Conservation (phyloP, 2,329 filamentous ascomycete genomes). For the Talaromyces amestolkiae region DNA sequence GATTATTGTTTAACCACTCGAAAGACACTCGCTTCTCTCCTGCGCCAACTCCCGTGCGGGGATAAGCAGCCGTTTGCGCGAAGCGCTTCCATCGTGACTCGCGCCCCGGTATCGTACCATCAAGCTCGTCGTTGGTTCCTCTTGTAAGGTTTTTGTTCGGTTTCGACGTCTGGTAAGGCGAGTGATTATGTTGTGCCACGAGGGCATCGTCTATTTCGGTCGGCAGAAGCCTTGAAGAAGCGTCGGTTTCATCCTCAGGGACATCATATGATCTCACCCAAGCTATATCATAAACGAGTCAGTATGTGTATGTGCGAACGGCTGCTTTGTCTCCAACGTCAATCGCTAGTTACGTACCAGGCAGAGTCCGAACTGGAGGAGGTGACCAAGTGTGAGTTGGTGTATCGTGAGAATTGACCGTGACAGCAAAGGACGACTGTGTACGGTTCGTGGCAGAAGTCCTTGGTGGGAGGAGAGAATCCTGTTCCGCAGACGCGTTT, state of each 20-base stretch:
- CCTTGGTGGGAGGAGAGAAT: background rate
- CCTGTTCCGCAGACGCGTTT: slow-evolving; percentile 1
- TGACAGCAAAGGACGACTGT: slow-evolving; percentile 8
- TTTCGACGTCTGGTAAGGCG: slow-evolving; percentile 34
- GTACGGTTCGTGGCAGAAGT: slow-evolving; percentile 10
- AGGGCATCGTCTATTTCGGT: slow-evolving; percentile 39
- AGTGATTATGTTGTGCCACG: slow-evolving; percentile 48
- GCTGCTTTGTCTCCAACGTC: background rate
- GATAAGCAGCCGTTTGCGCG: slow-evolving; percentile 43
- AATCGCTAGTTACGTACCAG: slow-evolving; percentile 30
- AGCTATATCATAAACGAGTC: slow-evolving; percentile 26
- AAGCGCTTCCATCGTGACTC: slow-evolving; percentile 50
- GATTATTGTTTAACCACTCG: slow-evolving; percentile 48
- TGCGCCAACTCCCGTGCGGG: slow-evolving; percentile 30
- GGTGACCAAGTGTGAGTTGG: slow-evolving; percentile 11
- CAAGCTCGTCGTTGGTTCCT: slow-evolving; percentile 16
- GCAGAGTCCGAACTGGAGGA: slow-evolving; percentile 34
- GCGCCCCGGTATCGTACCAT: slow-evolving; percentile 23
- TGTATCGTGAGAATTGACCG: slow-evolving; percentile 4
- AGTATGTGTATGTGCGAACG: background rate
- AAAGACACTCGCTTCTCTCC: slow-evolving; percentile 43
- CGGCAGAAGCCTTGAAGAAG: slow-evolving; percentile 36
- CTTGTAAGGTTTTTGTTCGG: slow-evolving; percentile 18
- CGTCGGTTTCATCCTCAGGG: slow-evolving; percentile 38
- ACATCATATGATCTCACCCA: slow-evolving; percentile 46